Conservation (phyloP, 768 basidiomycete species). For the Collybiopsis luxurians region DNA sequence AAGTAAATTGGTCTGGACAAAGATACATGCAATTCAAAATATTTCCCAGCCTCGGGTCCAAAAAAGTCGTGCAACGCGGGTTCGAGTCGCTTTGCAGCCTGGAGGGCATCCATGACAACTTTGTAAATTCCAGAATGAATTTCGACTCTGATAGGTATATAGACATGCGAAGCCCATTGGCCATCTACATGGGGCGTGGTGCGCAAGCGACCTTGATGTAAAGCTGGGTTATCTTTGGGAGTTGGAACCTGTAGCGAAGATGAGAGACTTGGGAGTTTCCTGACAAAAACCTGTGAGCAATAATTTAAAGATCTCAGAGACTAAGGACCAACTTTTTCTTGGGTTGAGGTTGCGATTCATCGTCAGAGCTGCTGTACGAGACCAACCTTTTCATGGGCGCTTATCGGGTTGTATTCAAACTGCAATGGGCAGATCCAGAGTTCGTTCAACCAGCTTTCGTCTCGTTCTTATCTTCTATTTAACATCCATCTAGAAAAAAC, state of each 20-base stretch:
- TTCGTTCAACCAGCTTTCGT: not conserved
- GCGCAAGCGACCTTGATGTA: constrained; percentile 83
- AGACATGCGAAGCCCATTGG: constrained; percentile 80
- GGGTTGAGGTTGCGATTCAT: constrained; percentile 24
- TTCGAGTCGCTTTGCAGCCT: constrained; percentile 39
- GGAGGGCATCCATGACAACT: constrained; percentile 43
- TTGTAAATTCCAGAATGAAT: constrained; percentile 40
- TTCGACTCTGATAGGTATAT: constrained; percentile 55
- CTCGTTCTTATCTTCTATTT: not conserved
- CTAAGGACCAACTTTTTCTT: constrained; percentile 38
- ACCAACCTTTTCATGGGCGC: constrained; percentile 45
- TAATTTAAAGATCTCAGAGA: not conserved
- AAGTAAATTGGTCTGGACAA: constrained; percentile 81
- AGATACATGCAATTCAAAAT: constrained; percentile 73
- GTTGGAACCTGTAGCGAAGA: constrained; percentile 40
- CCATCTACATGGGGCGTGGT: constrained; percentile 81
- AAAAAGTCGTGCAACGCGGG: constrained; percentile 49
- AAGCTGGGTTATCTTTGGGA: constrained; percentile 70
- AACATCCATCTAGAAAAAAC: not conserved
- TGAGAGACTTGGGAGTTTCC: constrained; percentile 55
- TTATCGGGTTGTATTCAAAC: not conserved
- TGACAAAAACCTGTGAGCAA: not conserved
- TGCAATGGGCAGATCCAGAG: constrained; percentile 4
- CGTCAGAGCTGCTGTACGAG: constrained; percentile 50
- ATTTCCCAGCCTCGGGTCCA: constrained; percentile 17